A percentile compares a stretch with the other conserved stretches of the same genome.
phyloP scores from a whole-genome alignment of 139 green algal genomes.

The Spirogloea muscicola region DNA sequence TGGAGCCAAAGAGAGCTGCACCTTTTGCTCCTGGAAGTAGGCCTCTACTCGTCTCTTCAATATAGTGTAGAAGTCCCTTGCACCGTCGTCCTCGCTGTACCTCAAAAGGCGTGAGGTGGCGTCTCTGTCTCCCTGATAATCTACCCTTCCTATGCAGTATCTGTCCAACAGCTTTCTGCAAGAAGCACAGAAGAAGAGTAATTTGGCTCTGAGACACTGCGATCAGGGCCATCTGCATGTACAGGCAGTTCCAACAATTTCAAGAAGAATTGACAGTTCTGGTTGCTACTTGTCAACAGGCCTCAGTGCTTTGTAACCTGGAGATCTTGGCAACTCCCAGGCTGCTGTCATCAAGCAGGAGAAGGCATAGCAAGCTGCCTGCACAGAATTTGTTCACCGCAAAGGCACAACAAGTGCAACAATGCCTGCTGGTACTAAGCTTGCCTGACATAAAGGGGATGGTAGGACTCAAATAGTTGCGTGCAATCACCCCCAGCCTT shows the following conservation, averaged over 20 bases:
- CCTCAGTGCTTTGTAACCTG: too few species aligned
- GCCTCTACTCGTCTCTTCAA: constrained; percentile 55
- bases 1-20: not conserved
- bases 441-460: constrained; percentile 53
- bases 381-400: too few species aligned
- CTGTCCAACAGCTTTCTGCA: constrained; percentile 56
- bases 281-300: too few species aligned
- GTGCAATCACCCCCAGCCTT: constrained; percentile 64
- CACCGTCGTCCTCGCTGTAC: constrained; percentile 22
- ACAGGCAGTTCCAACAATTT: too few species aligned
- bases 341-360: constrained; percentile 20
- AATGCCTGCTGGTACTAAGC: too few species aligned
- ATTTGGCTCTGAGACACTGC: not conserved
- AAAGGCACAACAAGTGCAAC: too few species aligned
- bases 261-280: too few species aligned
- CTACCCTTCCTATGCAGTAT: constrained; percentile 58
- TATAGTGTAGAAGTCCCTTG: constrained; percentile 52
- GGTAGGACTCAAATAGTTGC: constrained; percentile 70
- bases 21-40: constrained; percentile 61
- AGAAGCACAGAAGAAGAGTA: not conserved
- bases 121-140: not conserved
- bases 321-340: not conserved
- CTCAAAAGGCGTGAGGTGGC: not conserved
- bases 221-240: too few species aligned
- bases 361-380: too few species aligned